Evolutionary conservation across 2,329 filamentous ascomycete genomes (phyloP).

Genomic region (Periconia digitata): DNA sequence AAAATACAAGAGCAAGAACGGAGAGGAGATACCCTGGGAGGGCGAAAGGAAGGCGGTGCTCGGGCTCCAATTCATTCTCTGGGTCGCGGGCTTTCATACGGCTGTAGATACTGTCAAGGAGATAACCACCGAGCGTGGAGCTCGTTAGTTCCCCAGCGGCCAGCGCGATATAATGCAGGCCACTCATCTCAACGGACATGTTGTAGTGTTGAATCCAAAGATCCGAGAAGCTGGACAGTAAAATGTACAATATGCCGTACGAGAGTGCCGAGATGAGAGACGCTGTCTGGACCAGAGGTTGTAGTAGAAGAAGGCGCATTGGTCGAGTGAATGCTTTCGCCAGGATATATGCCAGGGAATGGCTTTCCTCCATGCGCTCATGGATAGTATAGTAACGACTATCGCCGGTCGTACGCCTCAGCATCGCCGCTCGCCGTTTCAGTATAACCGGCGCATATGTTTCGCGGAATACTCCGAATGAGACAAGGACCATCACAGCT

Average conservation of each 20-base stretch:
- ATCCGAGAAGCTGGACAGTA: constrained; percentile 30
- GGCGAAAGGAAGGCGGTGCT: constrained; percentile 24
- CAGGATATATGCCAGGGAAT: constrained; percentile 43
- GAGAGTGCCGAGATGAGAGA: constrained; percentile 26
- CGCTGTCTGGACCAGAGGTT: constrained; percentile 54
- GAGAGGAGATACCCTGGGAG: constrained; percentile 23
- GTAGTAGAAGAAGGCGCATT: constrained; percentile 57
- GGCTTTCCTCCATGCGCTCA: constrained; percentile 21
- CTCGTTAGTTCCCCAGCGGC: constrained; percentile 57
- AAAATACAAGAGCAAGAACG: constrained; percentile 23
- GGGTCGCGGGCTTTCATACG: constrained; percentile 56
- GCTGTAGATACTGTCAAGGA: constrained; percentile 49
- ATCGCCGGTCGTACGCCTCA: constrained; percentile 58
- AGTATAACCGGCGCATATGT: constrained; percentile 52
- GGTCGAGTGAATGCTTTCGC: constrained; percentile 51
- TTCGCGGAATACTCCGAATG: constrained; percentile 42
- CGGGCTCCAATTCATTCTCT: constrained; percentile 25
- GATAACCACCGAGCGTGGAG: constrained; percentile 59
- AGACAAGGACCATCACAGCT: constrained; percentile 32
- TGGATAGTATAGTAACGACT: constrained; percentile 60
- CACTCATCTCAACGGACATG: constrained; percentile 20
- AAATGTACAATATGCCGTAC: constrained; percentile 43
- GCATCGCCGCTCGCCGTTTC: constrained; percentile 24
- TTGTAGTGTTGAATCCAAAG: constrained; percentile 27
- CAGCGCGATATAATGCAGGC: constrained; percentile 26